Base-by-base conservation (phyloP, 345 rosid genomes). In the Hibiscus trionum region DNA sequence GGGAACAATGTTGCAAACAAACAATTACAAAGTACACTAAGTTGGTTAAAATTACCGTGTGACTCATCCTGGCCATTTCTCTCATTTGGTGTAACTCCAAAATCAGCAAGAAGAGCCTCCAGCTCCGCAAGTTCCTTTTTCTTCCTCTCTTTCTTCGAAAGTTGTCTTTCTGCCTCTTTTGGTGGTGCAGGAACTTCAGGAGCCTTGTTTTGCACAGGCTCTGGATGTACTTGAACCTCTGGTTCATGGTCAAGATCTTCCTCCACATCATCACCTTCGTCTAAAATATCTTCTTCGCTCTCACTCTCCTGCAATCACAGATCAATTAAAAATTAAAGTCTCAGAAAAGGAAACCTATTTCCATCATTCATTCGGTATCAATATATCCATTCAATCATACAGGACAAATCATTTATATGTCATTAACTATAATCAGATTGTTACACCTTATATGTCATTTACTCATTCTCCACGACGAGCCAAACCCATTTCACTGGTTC, bases 101-200 rank as follows among this genome's bases (percentile, higher is more conserved):
- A 83, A 74, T 90, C 94, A 73, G 96, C 98, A 39, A 93, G 81
- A 79, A 93, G 78, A 49, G 94, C 98, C 56, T 93, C 98, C 65
- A 93, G 94, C 81, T 93, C 98, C 29, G 80, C 96, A 80, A 93
- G 96, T 76, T 86, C 98, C 77, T 93, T 90, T 82, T 88, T 93
- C 76, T 90, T 93, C 82, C 72, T 80, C 84, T 93, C 98, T 79
- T 90, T 93, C 79, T 93, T 93, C 0, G 98, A 90, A 70, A 93
- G 98, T 60, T 93, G 96, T 74, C 88, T 90, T 71, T 90, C 98
- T 70, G 93, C 56, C 73, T 93, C 96, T 78, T 87, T 93, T 17
- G 84, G 83, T 44, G 77, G 80, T 17, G 77, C 79, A 78, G 87
- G 78, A 78, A 64, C 84, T 78, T 81, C 91, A 66, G 85, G 76